Conservation (phyloP, 2,329 filamentous ascomycete genomes). For the Rhynchosporium graminicola region DNA sequence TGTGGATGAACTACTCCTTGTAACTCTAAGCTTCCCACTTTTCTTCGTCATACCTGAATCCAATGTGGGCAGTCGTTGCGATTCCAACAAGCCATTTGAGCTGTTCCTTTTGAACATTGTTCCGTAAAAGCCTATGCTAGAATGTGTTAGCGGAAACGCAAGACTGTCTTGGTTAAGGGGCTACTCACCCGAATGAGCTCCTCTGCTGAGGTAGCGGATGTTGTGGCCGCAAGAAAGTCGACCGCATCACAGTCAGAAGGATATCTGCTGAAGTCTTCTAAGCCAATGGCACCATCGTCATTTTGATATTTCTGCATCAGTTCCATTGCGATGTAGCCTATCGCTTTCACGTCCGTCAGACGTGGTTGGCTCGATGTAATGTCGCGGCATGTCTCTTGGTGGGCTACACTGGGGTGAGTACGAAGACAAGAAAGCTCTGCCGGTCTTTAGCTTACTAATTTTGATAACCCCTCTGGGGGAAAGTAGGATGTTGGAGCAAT, state of each 20-base stretch:
- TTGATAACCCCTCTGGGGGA: conserved; percentile 18
- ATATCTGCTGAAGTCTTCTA: conserved; percentile 15
- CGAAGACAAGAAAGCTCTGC: conserved; percentile 1
- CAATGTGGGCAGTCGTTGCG: not conserved
- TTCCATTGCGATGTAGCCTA: conserved; percentile 24
- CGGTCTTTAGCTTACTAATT: conserved; percentile 15
- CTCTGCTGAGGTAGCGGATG: conserved; percentile 6
- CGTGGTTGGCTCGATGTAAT: conserved; percentile 6
- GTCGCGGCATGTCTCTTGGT: conserved; percentile 20
- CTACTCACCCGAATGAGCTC: not conserved
- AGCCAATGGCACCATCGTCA: conserved; percentile 16
- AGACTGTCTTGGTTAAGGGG: not conserved
- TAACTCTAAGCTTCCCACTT: conserved; percentile 1
- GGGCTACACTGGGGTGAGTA: conserved; percentile 15
- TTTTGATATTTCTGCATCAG: conserved; percentile 21
- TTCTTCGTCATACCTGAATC: not conserved
- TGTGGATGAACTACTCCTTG: not conserved
- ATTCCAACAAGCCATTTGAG: not conserved
- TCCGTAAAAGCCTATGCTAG: not conserved
- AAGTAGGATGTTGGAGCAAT: conserved; percentile 24
- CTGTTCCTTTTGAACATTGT: conserved; percentile 1
- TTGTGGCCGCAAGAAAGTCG: conserved; percentile 18
- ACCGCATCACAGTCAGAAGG: conserved; percentile 8
- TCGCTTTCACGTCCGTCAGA: conserved; percentile 19
- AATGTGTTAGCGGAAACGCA: not conserved